Evolutionary conservation across 495 filamentous ascomycete genomes (phyloP).

Genomic region (Penicillium herquei): DNA sequence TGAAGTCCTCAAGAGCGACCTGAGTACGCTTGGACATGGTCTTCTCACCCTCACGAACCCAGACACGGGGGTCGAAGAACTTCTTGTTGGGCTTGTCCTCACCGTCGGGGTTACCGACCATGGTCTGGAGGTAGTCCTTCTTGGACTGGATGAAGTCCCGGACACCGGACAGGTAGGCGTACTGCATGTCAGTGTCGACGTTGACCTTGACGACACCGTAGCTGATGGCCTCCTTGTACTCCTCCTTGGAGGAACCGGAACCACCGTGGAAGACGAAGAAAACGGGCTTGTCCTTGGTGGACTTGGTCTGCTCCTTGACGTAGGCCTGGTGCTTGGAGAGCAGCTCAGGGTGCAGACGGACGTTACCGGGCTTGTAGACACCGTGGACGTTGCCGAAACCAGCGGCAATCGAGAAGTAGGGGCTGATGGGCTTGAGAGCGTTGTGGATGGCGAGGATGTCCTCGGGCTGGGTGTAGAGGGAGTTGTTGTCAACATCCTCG

Average conservation of each 20-base stretch:
- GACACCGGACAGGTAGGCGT: slow-evolving; percentile 83
- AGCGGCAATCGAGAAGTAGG: slow-evolving; percentile 96
- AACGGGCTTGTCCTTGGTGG: slow-evolving; percentile 79
- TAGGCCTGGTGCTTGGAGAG: slow-evolving; percentile 91
- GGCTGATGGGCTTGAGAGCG: slow-evolving; percentile 74
- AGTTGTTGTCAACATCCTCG: slow-evolving; percentile 84
- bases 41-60: slow-evolving; percentile 94
- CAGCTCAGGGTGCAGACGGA: slow-evolving; percentile 90
- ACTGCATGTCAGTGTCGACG: slow-evolving; percentile 73
- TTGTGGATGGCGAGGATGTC: slow-evolving; percentile 89
- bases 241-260: slow-evolving; percentile 82
- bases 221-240: slow-evolving; percentile 81
- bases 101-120: slow-evolving; percentile 94
- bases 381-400: slow-evolving; percentile 99
- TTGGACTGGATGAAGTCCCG: slow-evolving; percentile 91
- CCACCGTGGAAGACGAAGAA: slow-evolving; percentile 99
- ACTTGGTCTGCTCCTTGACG: slow-evolving; percentile 70
- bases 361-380: slow-evolving; percentile 98
- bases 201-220: slow-evolving; percentile 97
- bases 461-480: slow-evolving; percentile 96
- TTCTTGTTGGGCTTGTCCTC: slow-evolving; percentile 99
- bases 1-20: slow-evolving; percentile 87
- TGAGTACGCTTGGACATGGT: slow-evolving; percentile 82
- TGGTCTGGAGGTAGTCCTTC: slow-evolving; percentile 84
- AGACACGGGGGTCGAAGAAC: slow-evolving; percentile 78